Evolutionary conservation across 1,139 yeast species (phyloP), one percentile per base, ranked within the genome.

Genomic region (Wickerhamiella pararugosa): DNA sequence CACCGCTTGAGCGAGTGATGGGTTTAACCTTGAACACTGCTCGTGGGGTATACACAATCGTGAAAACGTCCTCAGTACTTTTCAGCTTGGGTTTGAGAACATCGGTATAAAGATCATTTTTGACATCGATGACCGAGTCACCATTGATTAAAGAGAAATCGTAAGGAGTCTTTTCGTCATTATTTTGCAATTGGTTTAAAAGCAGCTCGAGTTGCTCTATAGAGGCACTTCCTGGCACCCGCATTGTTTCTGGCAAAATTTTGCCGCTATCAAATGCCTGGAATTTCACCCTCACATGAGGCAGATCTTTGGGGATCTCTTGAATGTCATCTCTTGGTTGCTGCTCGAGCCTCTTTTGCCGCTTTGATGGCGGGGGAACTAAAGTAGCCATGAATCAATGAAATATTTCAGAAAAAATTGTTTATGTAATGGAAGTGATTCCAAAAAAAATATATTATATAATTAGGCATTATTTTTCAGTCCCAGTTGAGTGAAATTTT

Each of bases 221-320:
- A 5, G 80, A 74, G 45, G 86, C 78, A 28, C 75, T 79, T 21
- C 95, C 97, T 5, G 98, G 98, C 5, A 90, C 94, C 60, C 96
- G 71, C 42, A 87, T 66, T 30, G 86, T 77, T 7, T 92, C 86
- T 9, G 96, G 95, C 25, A 80, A 70, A 5, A 75, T 63, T 51
- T 82, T 94, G 39, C 96, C 96, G n/a, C 94, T 77, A 56, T 87
- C 98, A 8, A 94, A 76, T 1, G 97, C 95, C 59, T 84, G 92
- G 59, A 90, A 86, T 58, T 78, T 80, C 44, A 90, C 75, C 45
- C 86, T 71, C 25, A 90, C 95, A 66, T 84, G 76, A 26, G 96
- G 95, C 34, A 87, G 63, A 54, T 83, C 92, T 1, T 62, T 67
- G 1, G 97, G 97, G 25, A 81, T 65, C 7, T 79, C 60, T 44